Base-by-base conservation (phyloP, 352 stramenopile genomes). In the Halophytophthora polymorphica region DNA sequence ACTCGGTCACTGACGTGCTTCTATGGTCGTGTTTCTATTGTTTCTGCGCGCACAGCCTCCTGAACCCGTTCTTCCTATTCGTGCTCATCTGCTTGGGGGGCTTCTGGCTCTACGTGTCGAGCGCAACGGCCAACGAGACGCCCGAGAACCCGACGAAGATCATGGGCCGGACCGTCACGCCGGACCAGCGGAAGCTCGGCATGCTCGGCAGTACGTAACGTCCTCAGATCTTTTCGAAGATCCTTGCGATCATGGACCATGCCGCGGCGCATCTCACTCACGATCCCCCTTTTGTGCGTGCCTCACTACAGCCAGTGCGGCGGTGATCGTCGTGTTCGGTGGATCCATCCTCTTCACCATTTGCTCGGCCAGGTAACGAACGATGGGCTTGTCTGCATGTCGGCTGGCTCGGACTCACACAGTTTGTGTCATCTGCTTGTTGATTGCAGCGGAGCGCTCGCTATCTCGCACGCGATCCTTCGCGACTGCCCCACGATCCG, bases 61-160 rank as follows among this genome's bases (percentile, higher is more conserved):
- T 94, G 39, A 94, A 94, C 57, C 83, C 83, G 53, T 80, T 94
- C 50, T 94, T 94, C 53, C 65, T 94, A 10, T 94, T 94, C 66
- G 79, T 90, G 18, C 68, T 94, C 29, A 92, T 94, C 45, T 94
- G 83, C 54, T 40, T 94, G 38, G 73, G 56, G 17, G 83, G 73
- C 38, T 90, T 89, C 35, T 94, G 83, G 83, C 69, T 90, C 25
- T 91, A 94, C 53, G 75, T 80, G 36, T 84, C 82, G 45, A 89
- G 78, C 41, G 69, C 69, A 31, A 76, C 77, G 25, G 73, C 76
- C 22, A 82, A 71, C 18, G 83, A 94, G 56, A 80, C 77, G 11
- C 70, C 77, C 11, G 77, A 88, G 25, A 85, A 87, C 38, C 80
- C 76, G 33, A 83, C 87, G 45, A 78, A 86, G 53, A 66, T 94